phyloP scores from a whole-genome alignment of 352 stramenopile genomes.

The Globisporangium rhizosaccharum region DNA sequence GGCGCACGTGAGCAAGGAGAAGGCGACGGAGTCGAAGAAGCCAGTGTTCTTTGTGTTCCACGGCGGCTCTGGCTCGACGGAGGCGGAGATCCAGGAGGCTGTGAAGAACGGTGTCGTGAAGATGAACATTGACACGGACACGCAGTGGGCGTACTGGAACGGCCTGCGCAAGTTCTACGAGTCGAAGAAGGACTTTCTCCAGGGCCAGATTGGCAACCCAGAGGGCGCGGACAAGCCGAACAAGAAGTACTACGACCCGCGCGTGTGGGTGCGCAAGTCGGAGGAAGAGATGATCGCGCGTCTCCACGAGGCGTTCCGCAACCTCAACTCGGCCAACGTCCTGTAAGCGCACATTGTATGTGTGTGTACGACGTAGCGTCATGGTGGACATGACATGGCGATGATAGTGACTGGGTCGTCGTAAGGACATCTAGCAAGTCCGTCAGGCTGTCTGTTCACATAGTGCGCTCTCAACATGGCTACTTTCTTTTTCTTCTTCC shows the following conservation, averaged over 20 bases:
- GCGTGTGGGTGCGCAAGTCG: constrained; percentile 96
- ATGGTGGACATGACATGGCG: too few species aligned
- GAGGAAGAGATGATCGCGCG: constrained; percentile 93
- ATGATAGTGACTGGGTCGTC: too few species aligned
- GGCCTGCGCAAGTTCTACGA: constrained; percentile 97
- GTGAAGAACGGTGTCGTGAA: constrained; percentile 97
- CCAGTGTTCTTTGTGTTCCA: constrained; percentile 99
- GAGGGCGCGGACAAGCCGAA: constrained; percentile 96
- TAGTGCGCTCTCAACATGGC: constrained; percentile 3
- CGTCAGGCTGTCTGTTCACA: background rate
- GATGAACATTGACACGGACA: constrained; percentile 99
- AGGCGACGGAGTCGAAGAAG: constrained; percentile 84
- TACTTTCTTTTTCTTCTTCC: constrained; percentile 1
- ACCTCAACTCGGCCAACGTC: constrained; percentile 82
- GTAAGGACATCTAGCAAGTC: background rate
- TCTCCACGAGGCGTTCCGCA: constrained; percentile 88
- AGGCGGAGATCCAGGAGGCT: constrained; percentile 95
- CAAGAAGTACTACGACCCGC: constrained; percentile 99
- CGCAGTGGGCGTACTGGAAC: constrained; percentile 99
- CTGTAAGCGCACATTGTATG: constrained; percentile 29
- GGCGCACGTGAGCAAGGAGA: constrained; percentile 74
- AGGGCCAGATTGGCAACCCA: constrained; percentile 98
- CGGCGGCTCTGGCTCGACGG: constrained; percentile 95
- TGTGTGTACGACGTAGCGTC: too few species aligned
- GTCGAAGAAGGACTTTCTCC: constrained; percentile 96